phyloP scores from a whole-genome alignment of 2,329 filamentous ascomycete species.

The Colletotrichum melonis region DNA sequence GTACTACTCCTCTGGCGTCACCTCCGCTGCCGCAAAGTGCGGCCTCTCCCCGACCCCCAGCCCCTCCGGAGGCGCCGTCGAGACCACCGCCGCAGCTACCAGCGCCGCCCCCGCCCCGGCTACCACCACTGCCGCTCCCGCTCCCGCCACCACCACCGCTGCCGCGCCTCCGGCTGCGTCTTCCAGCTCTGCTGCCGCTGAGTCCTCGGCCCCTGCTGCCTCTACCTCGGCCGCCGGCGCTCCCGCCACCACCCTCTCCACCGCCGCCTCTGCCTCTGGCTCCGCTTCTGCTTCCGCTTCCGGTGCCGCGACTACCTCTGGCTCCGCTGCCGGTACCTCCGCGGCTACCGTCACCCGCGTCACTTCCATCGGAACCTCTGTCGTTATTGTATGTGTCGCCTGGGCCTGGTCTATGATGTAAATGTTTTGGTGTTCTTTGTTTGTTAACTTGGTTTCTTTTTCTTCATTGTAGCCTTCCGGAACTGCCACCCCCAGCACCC shows the following conservation, averaged over 20 bases:
- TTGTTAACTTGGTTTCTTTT: constrained; percentile 5
- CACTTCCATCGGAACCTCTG: constrained; percentile 26
- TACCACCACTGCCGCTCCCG: neutral
- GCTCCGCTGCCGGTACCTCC: neutral
- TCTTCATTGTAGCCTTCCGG: constrained; percentile 17
- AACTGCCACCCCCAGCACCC: constrained; percentile 12
- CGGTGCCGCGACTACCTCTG: neutral
- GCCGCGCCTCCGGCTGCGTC: neutral
- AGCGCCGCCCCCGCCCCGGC: neutral
- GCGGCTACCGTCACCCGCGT: constrained; percentile 12
- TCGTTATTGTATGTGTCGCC: constrained; percentile 28
- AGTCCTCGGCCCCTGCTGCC: neutral
- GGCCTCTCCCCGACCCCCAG: constrained; percentile 21
- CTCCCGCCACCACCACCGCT: neutral
- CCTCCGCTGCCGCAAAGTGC: constrained; percentile 42
- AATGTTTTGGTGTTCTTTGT: too few species aligned
- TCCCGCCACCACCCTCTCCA: constrained; percentile 10
- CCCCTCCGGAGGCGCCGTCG: constrained; percentile 23
- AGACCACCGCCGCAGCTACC: constrained; percentile 9
- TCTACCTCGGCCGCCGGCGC: neutral
- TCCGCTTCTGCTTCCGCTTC: neutral
- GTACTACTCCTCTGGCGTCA: constrained; percentile 52
- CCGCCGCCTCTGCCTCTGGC: neutral
- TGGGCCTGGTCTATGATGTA: constrained; percentile 23
- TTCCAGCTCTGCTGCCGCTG: neutral